A percentile compares a stretch with the other conserved stretches of the same genome.
phyloP scores from a whole-genome alignment of 2,329 filamentous ascomycete genomes.

The Aurifilum marmelostoma region DNA sequence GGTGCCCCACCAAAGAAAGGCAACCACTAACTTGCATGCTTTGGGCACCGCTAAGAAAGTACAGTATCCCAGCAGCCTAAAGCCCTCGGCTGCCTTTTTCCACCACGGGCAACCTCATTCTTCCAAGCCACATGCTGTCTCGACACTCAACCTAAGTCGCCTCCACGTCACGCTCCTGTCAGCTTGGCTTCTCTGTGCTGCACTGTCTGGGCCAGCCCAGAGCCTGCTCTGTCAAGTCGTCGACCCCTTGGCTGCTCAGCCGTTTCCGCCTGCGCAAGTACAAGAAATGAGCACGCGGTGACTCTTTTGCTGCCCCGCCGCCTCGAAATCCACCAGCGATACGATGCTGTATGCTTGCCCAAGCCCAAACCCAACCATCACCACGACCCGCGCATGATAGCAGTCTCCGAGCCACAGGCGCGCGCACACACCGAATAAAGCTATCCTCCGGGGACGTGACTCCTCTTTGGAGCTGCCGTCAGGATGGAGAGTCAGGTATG shows the following conservation, averaged over 20 bases:
- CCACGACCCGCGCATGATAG: constrained; percentile 37
- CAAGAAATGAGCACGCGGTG: constrained; percentile 27
- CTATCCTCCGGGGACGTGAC: constrained; percentile 20
- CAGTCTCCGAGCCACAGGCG: constrained; percentile 30
- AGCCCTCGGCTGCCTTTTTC: constrained; percentile 10
- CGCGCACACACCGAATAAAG: constrained; percentile 11
- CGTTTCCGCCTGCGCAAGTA: constrained; percentile 1
- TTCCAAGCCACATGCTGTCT: neutral
- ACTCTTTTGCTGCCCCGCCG: constrained; percentile 28
- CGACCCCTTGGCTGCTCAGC: neutral
- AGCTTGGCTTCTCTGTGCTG: neutral
- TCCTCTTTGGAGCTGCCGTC: constrained; percentile 30
- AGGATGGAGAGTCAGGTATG: constrained; percentile 40
- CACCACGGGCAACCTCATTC: constrained; percentile 6
- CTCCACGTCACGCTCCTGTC: neutral
- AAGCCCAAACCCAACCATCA: constrained; percentile 20
- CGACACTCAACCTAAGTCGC: neutral
- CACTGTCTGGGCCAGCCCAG: neutral
- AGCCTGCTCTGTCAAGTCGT: neutral
- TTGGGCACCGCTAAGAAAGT: constrained; percentile 4
- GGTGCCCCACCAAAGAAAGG: constrained; percentile 5
- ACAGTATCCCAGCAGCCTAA: neutral
- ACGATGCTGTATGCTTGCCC: constrained; percentile 31
- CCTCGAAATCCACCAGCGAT: constrained; percentile 27
- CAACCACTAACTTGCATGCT: neutral